Conservation (phyloP, 2,329 filamentous ascomycete species). For the Didymella segeticola region DNA sequence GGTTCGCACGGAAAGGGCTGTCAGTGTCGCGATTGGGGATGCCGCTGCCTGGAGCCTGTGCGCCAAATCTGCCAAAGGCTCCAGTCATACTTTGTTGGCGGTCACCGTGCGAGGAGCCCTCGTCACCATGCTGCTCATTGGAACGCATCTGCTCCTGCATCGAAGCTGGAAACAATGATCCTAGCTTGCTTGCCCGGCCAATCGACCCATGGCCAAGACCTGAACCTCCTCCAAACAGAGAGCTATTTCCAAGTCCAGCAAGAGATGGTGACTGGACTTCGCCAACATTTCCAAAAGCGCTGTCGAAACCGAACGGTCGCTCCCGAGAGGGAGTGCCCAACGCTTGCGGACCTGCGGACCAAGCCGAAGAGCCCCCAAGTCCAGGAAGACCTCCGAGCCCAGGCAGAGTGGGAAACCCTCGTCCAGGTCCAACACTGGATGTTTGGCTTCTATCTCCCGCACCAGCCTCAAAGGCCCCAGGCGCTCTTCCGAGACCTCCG, state of each 20-base stretch:
- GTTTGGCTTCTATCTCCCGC: conserved; percentile 92
- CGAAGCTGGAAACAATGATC: conserved; percentile 82
- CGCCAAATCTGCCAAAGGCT: conserved; percentile 69
- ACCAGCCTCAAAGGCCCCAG: conserved; percentile 59
- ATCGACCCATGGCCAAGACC: conserved; percentile 66
- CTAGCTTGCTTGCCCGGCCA: conserved; percentile 80
- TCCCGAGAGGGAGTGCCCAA: conserved; percentile 76
- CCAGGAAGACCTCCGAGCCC: conserved; percentile 64
- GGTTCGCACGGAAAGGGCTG: conserved; percentile 49
- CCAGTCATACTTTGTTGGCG: conserved; percentile 61
- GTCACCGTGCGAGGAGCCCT: conserved; percentile 51
- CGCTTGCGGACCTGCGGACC: conserved; percentile 71
- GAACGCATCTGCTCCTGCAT: conserved; percentile 91
- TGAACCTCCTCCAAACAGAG: conserved; percentile 66
- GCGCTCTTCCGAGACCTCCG: conserved; percentile 56
- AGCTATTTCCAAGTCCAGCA: conserved; percentile 67
- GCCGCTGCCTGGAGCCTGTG: conserved; percentile 34
- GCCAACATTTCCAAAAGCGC: conserved; percentile 74
- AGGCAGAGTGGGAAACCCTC: conserved; percentile 70
- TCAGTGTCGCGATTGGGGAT: conserved; percentile 48
- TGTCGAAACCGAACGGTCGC: conserved; percentile 59
- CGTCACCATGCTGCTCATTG: conserved; percentile 63
- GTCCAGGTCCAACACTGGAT: conserved; percentile 79
- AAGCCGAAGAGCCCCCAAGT: conserved; percentile 66
- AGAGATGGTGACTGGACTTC: conserved; percentile 80